Conservation (phyloP, 306 rosid species). For the Cercis canadensis region DNA sequence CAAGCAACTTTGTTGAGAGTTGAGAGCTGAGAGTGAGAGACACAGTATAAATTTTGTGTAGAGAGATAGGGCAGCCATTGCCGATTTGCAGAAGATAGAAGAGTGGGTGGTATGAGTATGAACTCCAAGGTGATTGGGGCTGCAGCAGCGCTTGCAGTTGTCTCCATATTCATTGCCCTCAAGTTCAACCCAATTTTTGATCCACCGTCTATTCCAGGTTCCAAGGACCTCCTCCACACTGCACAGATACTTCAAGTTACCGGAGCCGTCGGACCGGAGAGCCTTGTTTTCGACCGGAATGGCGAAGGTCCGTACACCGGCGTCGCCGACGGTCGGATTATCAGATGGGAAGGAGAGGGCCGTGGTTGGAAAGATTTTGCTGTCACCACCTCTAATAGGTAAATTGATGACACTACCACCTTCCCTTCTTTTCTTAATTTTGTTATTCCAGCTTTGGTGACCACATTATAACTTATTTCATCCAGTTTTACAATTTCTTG, state of each 20-base stretch:
- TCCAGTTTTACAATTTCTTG: not conserved
- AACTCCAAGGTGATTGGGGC: conserved; percentile 15
- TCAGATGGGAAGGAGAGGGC: conserved; percentile 67
- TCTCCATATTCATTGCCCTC: conserved; percentile 41
- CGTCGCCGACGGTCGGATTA: conserved; percentile 90
- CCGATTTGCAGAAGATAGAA: too few species aligned
- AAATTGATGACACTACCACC: not conserved
- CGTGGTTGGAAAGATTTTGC: conserved; percentile 82
- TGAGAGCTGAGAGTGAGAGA: too few species aligned
- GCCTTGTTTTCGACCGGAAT: conserved; percentile 66
- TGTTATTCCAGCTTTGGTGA: too few species aligned
- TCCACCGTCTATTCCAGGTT: conserved; percentile 50
- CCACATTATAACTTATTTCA: too few species aligned
- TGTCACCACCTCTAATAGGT: conserved; percentile 75
- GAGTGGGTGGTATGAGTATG: conserved; percentile 37
- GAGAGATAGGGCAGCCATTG: too few species aligned
- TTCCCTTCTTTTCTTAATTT: not conserved
- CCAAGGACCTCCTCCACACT: conserved; percentile 57
- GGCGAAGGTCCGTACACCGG: conserved; percentile 92
- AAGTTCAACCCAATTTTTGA: conserved; percentile 28
- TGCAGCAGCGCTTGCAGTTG: conserved; percentile 49
- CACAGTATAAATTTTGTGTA: too few species aligned
- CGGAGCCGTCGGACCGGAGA: conserved; percentile 90
- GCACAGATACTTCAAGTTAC: conserved; percentile 49
- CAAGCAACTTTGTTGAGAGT: too few species aligned